Evolutionary conservation across 148 eudicot genomes (phyloP), one percentile per base, ranked within the genome.

Genomic region (Linanthus parryae): DNA sequence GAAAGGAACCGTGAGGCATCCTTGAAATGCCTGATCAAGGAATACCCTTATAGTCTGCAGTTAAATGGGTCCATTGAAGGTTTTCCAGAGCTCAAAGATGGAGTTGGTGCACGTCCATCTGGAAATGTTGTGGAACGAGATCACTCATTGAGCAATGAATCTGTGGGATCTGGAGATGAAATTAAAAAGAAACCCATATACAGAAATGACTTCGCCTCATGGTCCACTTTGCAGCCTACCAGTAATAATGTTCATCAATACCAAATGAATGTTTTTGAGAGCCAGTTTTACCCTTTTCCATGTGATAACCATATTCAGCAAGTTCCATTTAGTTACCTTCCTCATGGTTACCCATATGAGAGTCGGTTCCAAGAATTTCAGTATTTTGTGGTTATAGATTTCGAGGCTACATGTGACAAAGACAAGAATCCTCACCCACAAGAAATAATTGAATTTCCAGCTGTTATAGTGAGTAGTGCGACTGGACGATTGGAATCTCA

Each of bases 331-430:
- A 72, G 72, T 49, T 68, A 71, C 66, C 59, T 72, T 45, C 85
- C 74, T 44, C 91, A 66, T 64, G 66, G 58, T 67, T 74, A 82
- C 66, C 77, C 74, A 9, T 61, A 59, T 22, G 80, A 78, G 20
- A 57, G 50, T 51, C 56, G 50, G 45, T 53, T 66, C 46, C 98
- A 91, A 57, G 87, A 91, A 44, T 87, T 91, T 43, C 84, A 87
- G 30, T 83, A 81, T 63, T 87, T 91, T 71, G 94, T 91, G 70
- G 98, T 91, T 35, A 91, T 91, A 55, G 98, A 91, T 54, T 91
- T 91, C 58, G 98, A 91, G 81, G 98, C 98, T 43, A 91, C 98
- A 49, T 91, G 98, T 63, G 98, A 91, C 59, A 84, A 75, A 64
- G 84, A 58, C 33, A 77, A 56, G 59, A 75, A 67, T 38, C 95